phyloP scores from a whole-genome alignment of 768 basidiomycete genomes.

The Hortiboletus campestris region DNA sequence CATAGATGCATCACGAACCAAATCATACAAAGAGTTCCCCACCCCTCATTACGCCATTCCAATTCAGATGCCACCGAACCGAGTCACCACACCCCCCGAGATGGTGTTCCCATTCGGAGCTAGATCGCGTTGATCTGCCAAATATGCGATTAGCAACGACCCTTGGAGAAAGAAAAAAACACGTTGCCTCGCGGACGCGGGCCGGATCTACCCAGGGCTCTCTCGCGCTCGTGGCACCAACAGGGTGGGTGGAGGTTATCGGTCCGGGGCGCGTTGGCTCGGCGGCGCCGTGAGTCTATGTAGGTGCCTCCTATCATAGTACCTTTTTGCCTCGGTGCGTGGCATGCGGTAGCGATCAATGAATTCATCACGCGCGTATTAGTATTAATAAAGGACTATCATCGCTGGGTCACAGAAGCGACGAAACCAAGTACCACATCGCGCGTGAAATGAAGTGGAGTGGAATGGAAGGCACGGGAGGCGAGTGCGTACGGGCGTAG shows the following conservation, averaged over 20 bases:
- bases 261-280: neutral
- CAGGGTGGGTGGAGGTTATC: neutral
- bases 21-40: neutral
- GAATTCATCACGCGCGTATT: constrained; percentile 10
- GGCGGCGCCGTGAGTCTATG: constrained; percentile 2
- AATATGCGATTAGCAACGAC: constrained; percentile 16
- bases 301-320: neutral
- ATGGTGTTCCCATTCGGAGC: constrained; percentile 5
- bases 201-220: constrained; percentile 5
- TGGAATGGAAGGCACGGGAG: constrained; percentile 12
- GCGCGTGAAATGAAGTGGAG: constrained; percentile 7
- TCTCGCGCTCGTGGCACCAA: neutral
- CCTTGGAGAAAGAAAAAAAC: neutral
- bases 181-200: neutral
- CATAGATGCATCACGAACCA: neutral
- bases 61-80: neutral
- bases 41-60: neutral
- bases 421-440: neutral
- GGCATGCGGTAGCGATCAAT: constrained; percentile 12
- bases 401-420: constrained; percentile 13
- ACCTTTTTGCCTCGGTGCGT: neutral
- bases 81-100: neutral
- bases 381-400: neutral
- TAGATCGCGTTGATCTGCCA: constrained; percentile 16
- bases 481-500: neutral